phyloP scores from a whole-genome alignment of 2,329 filamentous ascomycete genomes.

The Sarocladiaceae sp. region DNA sequence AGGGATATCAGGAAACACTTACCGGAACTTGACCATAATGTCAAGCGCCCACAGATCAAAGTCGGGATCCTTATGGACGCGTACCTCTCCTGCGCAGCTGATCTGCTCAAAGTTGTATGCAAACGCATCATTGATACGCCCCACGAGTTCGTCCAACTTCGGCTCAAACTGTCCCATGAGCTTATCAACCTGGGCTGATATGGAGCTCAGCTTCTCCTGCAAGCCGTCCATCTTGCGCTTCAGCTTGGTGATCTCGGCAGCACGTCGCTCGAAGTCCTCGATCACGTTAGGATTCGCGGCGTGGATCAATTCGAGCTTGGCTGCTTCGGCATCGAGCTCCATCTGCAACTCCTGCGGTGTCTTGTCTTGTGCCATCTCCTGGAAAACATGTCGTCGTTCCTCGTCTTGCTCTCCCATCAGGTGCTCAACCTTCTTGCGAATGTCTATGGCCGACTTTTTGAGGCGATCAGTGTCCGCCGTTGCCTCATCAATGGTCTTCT shows the following conservation, averaged over 20 bases:
- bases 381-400: constrained; percentile 35
- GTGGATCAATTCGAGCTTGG: constrained; percentile 75
- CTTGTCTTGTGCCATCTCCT: constrained; percentile 41
- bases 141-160: constrained; percentile 69
- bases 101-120: constrained; percentile 92
- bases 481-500: constrained; percentile 31
- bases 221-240: constrained; percentile 51
- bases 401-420: constrained; percentile 35
- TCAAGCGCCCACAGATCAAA: constrained; percentile 94
- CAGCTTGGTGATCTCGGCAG: constrained; percentile 64
- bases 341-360: constrained; percentile 61
- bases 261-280: constrained; percentile 71
- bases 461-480: constrained; percentile 33
- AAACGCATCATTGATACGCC: constrained; percentile 85
- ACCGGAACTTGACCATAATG: constrained; percentile 94
- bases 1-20: constrained; percentile 26
- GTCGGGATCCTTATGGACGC: constrained; percentile 83
- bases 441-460: constrained; percentile 26
- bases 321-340: constrained; percentile 70
- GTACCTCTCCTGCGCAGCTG: constrained; percentile 87
- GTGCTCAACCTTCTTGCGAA: constrained; percentile 29
- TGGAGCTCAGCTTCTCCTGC: constrained; percentile 48
- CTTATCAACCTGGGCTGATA: constrained; percentile 56
- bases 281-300: constrained; percentile 73
- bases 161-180: constrained; percentile 79